Base-by-base conservation (phyloP, 2,329 filamentous ascomycete species). In the Sporothrix dimorphospora region DNA sequence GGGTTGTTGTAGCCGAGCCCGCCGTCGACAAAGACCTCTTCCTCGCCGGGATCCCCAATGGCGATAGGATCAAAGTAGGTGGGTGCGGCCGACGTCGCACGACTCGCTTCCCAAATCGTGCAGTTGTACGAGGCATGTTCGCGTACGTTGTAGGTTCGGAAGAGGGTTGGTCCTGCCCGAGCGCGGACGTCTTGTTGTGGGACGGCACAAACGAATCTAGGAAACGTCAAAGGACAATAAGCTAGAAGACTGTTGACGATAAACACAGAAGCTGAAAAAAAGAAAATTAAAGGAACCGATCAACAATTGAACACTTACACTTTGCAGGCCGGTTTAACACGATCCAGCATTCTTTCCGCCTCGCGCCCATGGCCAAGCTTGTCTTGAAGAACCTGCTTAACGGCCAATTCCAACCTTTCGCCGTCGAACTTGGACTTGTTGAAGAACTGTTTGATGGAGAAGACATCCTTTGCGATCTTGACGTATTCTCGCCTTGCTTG, bases 1-100 rank as follows among this genome's bases (percentile, higher is more conserved):
- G 59, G 59, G 38, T 63, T 63, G 59, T 63, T 63, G 59, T 21
- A 63, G 11, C 59, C 59, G 34, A 63, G 34, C 7, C 59, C 59
- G 38, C 59, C 59, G 11, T 45, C 59, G 21, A 65, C 38, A 45
- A 65, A 65, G 2, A 8, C 16, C n/a, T 65, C 59, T 19, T 45
- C n/a, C 34, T 65, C 59, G 59, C 38, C 34, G 1, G 59, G 38
- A 9, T 65, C 34, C 3, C 59, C 59, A 45, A 65, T 65, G 19
- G 16, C 19, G 9, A 65, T 45, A 3, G 59, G 59, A n/a, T 45
- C 59, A 45, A 65, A 65, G 59, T 42, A 65, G 1, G 59, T 45
- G 1, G 59, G 34, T 14, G 34, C 34, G 1, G 59, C 59, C 19
- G 38, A 45, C 27, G 59, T 65, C 5, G 59, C 59, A 8, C 59